Evolutionary conservation across 371 early-diverging fungal species (phyloP).

Genomic region (Mucor plumbeus): DNA sequence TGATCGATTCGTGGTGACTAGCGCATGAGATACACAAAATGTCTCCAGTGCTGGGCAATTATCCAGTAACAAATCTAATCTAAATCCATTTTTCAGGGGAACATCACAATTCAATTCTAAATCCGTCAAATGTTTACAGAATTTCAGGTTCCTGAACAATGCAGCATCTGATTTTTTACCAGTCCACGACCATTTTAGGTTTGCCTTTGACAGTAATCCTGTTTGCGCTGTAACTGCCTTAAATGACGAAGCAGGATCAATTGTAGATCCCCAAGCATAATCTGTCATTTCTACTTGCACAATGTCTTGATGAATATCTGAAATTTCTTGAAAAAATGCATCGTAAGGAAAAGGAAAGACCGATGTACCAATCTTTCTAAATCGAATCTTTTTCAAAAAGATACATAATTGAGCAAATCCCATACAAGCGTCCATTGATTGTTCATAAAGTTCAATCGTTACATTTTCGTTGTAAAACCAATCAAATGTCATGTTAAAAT

Average conservation of each 20-base stretch:
- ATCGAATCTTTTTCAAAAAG: conserved; percentile 26
- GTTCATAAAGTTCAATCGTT: conserved; percentile 28
- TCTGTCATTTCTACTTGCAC: conserved; percentile 30
- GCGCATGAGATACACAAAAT: conserved; percentile 16
- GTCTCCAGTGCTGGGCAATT: conserved; percentile 18
- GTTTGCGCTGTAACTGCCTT: conserved; percentile 22
- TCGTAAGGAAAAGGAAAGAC: conserved; percentile 37
- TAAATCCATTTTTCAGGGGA: conserved; percentile 26
- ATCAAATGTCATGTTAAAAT: conserved; percentile 36
- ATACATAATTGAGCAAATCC: conserved; percentile 33
- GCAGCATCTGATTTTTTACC: conserved; percentile 31
- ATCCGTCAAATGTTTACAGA: conserved; percentile 26
- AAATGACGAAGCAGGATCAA: conserved; percentile 29
- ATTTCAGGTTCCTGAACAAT: conserved; percentile 22
- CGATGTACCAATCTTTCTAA: conserved; percentile 27
- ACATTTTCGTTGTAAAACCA: conserved; percentile 34
- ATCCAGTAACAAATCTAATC: conserved; percentile 30
- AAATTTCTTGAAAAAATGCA: conserved; percentile 33
- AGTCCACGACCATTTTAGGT: conserved; percentile 31
- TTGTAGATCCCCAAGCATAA: conserved; percentile 33
- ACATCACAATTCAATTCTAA: conserved; percentile 30
- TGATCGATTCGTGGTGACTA: conserved; percentile 18
- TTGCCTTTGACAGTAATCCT: conserved; percentile 24
- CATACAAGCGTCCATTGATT: conserved; percentile 36
- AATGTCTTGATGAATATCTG: conserved; percentile 16